These are phyloP conservation scores for Breynia disticha DNA, from an alignment of 441 rosid species.

Conservation along the genomic window DNA sequence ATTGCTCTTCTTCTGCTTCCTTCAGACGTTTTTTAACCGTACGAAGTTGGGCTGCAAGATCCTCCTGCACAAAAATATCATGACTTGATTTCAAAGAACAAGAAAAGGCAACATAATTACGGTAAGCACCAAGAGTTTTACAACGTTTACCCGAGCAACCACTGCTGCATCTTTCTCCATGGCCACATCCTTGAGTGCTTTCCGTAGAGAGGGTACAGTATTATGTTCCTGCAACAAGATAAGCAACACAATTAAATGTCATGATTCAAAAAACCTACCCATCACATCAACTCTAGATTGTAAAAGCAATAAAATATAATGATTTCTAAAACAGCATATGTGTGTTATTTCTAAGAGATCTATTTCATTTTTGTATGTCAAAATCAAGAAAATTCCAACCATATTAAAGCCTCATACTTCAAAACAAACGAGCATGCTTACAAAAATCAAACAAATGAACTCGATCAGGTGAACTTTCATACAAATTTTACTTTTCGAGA, in stretches of 20 bases:
- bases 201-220: slow-evolving; percentile 86
- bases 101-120: slow-evolving; percentile 7
- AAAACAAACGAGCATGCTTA: too few relatives aligned
- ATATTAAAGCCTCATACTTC: too few relatives aligned
- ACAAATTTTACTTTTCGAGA: too few relatives aligned
- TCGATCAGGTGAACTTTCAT: too few relatives aligned
- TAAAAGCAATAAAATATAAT: neutral
- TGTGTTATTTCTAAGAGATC: too few relatives aligned
- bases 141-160: slow-evolving; percentile 58
- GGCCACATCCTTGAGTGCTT: slow-evolving; percentile 88
- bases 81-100: slow-evolving; percentile 14
- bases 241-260: neutral
- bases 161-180: slow-evolving; percentile 99
- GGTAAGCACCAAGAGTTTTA: slow-evolving; percentile 6
- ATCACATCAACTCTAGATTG: neutral
- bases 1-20: slow-evolving; percentile 96
- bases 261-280: neutral
- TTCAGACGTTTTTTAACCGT: slow-evolving; percentile 70
- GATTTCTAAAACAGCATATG: too few relatives aligned
- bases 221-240: slow-evolving; percentile 55
- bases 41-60: slow-evolving; percentile 87
- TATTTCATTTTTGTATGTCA: too few relatives aligned
- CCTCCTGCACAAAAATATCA: slow-evolving; percentile 65
- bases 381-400: too few relatives aligned
- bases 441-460: too few relatives aligned